phyloP scores from a whole-genome alignment of 306 rosid species.

The Cucumis cinereus region DNA sequence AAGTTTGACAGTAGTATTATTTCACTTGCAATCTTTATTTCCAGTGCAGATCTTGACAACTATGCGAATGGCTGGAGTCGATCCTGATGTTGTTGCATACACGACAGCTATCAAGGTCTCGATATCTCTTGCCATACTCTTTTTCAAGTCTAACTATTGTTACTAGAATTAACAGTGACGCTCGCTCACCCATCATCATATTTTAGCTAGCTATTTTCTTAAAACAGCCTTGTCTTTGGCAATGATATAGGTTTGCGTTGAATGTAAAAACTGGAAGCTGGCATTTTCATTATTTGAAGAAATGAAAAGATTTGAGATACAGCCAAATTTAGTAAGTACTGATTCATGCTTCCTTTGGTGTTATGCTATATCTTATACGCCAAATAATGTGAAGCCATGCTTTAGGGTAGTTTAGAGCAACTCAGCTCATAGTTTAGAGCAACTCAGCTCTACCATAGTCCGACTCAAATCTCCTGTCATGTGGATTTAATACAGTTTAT shows the following conservation, averaged over 20 bases:
- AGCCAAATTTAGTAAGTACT: conserved; percentile 64
- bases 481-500: background rate
- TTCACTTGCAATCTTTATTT: conserved; percentile 19
- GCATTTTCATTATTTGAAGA: conserved; percentile 61
- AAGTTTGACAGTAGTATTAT: background rate
- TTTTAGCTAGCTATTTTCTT: background rate
- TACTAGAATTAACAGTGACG: background rate
- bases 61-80: conserved; percentile 58
- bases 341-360: background rate
- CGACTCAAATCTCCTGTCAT: too few species aligned
- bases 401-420: background rate
- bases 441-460: too few species aligned
- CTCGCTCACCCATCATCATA: background rate
- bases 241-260: conserved; percentile 60
- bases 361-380: background rate
- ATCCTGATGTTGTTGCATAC: conserved; percentile 81
- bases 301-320: conserved; percentile 61
- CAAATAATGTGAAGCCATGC: background rate
- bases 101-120: conserved; percentile 81
- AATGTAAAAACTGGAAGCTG: conserved; percentile 40
- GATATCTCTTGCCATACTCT: background rate
- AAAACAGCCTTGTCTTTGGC: conserved; percentile 22
- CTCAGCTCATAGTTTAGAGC: too few species aligned
- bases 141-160: background rate
- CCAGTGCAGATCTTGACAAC: conserved; percentile 57